Percentiles rank a stretch among this genome's conserved stretches.
phyloP scores from a whole-genome alignment of 1,284 basidiomycete species.

The Heterobasidion occidentale region DNA sequence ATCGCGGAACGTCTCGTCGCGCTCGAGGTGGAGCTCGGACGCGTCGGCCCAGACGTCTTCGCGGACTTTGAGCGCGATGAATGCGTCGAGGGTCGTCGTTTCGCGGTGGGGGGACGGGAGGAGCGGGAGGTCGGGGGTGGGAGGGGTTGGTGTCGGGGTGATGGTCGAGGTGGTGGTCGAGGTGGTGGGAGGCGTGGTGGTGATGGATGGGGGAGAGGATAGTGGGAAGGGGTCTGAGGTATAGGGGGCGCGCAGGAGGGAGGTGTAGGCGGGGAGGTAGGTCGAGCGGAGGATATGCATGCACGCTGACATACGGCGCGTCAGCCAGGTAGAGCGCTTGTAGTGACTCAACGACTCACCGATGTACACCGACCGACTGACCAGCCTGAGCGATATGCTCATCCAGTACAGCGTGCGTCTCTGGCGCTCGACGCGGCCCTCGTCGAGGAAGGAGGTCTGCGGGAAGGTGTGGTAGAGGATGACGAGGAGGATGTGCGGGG shows the following conservation, averaged over 20 bases:
- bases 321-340: neutral
- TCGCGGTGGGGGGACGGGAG: conserved; percentile 49
- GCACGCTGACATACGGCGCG: conserved; percentile 58
- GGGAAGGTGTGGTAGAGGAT: conserved; percentile 58
- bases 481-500: conserved; percentile 50
- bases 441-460: conserved; percentile 27
- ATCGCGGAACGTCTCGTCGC: conserved; percentile 66
- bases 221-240: conserved; percentile 70
- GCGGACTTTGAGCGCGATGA: conserved; percentile 68
- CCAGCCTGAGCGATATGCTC: conserved; percentile 49
- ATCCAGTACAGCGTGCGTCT: conserved; percentile 66
- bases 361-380: conserved; percentile 56
- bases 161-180: neutral
- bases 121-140: conserved; percentile 9
- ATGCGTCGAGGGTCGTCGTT: conserved; percentile 64
- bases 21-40: conserved; percentile 60
- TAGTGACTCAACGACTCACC: conserved; percentile 28
- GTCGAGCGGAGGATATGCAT: conserved; percentile 74
- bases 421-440: conserved; percentile 39
- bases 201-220: conserved; percentile 19
- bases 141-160: conserved; percentile 3
- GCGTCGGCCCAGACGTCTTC: conserved; percentile 71
- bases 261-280: conserved; percentile 58
- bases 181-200: conserved; percentile 8
- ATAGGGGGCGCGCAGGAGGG: conserved; percentile 56